These are phyloP conservation scores for Dictyophora rubrovolvata DNA, from an alignment of 768 basidiomycete genomes.

Conservation along the genomic window DNA sequence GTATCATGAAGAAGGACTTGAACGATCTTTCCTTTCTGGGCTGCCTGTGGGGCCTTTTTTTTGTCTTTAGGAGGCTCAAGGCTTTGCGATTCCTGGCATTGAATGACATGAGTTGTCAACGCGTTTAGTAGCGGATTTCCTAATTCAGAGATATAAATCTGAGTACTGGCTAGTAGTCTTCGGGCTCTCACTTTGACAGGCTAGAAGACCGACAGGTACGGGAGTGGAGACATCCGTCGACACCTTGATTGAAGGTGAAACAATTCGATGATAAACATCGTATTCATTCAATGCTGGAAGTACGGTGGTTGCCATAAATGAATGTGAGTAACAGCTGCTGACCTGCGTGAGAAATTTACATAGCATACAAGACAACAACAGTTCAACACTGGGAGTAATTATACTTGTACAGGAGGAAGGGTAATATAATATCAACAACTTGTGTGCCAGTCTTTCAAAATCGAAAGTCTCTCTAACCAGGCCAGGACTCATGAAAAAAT, in stretches of 20 bases:
- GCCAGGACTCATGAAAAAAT: conserved; percentile 65
- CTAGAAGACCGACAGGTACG: conserved; percentile 66
- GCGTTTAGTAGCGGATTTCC: conserved; percentile 61
- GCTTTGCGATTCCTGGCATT: conserved; percentile 36
- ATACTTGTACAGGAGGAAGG: too few species aligned
- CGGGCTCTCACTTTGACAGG: conserved; percentile 56
- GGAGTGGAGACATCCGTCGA: conserved; percentile 39
- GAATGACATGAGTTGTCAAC: conserved; percentile 48
- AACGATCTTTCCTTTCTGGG: conserved; percentile 32
- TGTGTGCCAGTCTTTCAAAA: conserved; percentile 70
- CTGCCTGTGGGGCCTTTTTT: conserved; percentile 40
- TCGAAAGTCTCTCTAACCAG: conserved; percentile 72
- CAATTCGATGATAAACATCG: conserved; percentile 52
- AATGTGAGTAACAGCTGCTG: neutral
- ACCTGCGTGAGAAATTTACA: neutral
- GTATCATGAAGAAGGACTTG: conserved; percentile 69
- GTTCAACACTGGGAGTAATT: neutral
- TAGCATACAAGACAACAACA: neutral
- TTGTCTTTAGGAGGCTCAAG: conserved; percentile 26
- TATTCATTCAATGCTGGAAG: conserved; percentile 37
- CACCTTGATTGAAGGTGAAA: conserved; percentile 46
- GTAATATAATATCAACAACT: too few species aligned
- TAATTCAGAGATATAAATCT: conserved; percentile 17
- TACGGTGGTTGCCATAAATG: conserved; percentile 10
- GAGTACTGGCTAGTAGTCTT: neutral